These are phyloP conservation scores for Magnaporthales sp. DNA, from an alignment of 2,329 filamentous ascomycete genomes.

Conservation along the genomic window DNA sequence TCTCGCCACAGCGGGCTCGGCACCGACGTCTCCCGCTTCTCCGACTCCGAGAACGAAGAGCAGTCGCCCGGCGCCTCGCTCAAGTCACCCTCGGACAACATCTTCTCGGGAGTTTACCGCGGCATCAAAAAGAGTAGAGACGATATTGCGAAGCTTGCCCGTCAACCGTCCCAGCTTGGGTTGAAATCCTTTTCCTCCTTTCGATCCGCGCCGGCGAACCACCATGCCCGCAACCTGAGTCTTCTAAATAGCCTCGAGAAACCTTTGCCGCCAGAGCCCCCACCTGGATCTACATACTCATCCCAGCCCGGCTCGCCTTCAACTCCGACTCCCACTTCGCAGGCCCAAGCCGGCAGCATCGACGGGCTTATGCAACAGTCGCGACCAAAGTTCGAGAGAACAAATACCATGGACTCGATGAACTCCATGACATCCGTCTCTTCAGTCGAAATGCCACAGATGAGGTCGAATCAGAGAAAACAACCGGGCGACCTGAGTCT, in stretches of 20 bases:
- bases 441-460: slow-evolving; percentile 16
- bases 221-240: slow-evolving; percentile 45
- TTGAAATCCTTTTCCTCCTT: slow-evolving; percentile 23
- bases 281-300: slow-evolving; percentile 17
- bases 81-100: slow-evolving; percentile 32
- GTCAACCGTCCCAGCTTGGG: slow-evolving; percentile 32
- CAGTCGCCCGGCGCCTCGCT: slow-evolving; percentile 21
- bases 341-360: slow-evolving; percentile 18
- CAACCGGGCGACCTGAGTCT: slow-evolving; percentile 18
- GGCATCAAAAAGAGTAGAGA: slow-evolving; percentile 38
- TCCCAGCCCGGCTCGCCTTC: slow-evolving; percentile 22
- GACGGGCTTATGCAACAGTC: slow-evolving; percentile 24
- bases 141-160: slow-evolving; percentile 31
- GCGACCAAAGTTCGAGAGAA: slow-evolving; percentile 28
- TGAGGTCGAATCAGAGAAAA: neutral
- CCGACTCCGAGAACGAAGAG: slow-evolving; percentile 36
- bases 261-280: slow-evolving; percentile 41
- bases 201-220: slow-evolving; percentile 12
- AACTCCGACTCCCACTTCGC: slow-evolving; percentile 18
- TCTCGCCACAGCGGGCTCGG: slow-evolving; percentile 15
- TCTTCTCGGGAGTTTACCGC: slow-evolving; percentile 43
- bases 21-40: slow-evolving; percentile 28
- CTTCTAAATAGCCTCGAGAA: slow-evolving; percentile 50
- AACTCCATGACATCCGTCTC: slow-evolving; percentile 26
- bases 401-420: slow-evolving; percentile 41